Conservation (phyloP, 2,329 filamentous ascomycete species). For the Ceratocystis diversiconidia region DNA sequence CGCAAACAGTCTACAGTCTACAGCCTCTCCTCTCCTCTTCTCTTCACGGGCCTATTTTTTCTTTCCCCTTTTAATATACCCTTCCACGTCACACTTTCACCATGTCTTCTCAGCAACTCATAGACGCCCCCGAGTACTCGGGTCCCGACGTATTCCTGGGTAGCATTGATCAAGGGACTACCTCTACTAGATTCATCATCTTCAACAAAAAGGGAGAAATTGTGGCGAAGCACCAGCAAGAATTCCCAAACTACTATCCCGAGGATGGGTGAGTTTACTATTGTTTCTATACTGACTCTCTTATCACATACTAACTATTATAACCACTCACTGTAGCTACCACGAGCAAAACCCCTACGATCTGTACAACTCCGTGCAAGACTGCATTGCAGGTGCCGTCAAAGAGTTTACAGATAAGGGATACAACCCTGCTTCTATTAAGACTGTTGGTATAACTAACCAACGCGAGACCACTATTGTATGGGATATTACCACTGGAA, state of each 20-base stretch:
- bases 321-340: slow-evolving; percentile 42
- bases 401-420: slow-evolving; percentile 57
- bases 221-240: slow-evolving; percentile 70
- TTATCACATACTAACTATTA: background rate
- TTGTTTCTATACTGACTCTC: background rate
- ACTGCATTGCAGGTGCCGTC: slow-evolving; percentile 65
- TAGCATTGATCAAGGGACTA: slow-evolving; percentile 83
- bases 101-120: background rate
- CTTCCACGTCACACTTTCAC: background rate
- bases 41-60: background rate
- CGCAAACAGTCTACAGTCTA: background rate
- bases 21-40: background rate
- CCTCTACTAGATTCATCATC: slow-evolving; percentile 77
- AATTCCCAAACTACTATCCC: slow-evolving; percentile 74
- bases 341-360: slow-evolving; percentile 77
- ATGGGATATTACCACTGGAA: slow-evolving; percentile 69
- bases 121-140: background rate
- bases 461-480: slow-evolving; percentile 79
- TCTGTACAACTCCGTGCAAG: slow-evolving; percentile 59
- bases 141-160: slow-evolving; percentile 46
- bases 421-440: slow-evolving; percentile 53
- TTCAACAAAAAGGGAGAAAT: slow-evolving; percentile 69
- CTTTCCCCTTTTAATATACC: background rate
- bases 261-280: slow-evolving; percentile 56
- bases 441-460: slow-evolving; percentile 72